Conservation (phyloP, 2,329 filamentous ascomycete species). For the Rhexocercosporidium sp. region DNA sequence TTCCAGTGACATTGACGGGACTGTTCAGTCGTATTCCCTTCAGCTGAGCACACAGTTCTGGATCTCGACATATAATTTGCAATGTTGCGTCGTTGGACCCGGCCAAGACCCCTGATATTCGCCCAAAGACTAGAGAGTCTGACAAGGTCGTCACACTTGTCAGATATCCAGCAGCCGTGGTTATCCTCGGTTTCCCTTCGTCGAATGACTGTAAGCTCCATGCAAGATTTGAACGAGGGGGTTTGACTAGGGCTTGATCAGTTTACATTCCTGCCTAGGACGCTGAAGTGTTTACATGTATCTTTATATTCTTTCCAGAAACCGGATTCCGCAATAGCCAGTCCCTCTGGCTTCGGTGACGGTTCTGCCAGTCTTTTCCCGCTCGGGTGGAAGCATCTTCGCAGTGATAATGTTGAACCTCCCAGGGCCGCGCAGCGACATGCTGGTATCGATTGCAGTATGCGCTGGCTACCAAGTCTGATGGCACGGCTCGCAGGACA, state of each 20-base stretch:
- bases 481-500: conserved; percentile 18
- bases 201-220: not conserved
- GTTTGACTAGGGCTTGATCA: not conserved
- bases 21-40: conserved; percentile 55
- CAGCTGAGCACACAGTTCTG: conserved; percentile 48
- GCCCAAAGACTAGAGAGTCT: conserved; percentile 73
- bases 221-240: not conserved
- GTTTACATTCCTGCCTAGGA: conserved; percentile 42
- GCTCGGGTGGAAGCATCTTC: conserved; percentile 27
- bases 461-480: conserved; percentile 5
- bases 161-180: conserved; percentile 74
- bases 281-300: conserved; percentile 29
- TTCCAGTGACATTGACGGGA: conserved; percentile 56
- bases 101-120: conserved; percentile 39
- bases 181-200: not conserved
- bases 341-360: not conserved
- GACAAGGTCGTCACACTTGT: conserved; percentile 70
- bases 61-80: conserved; percentile 26
- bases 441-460: conserved; percentile 6
- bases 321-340: not conserved
- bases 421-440: not conserved
- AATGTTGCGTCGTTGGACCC: conserved; percentile 50
- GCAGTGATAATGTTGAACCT: not conserved
- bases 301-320: conserved; percentile 38
- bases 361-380: conserved; percentile 17